Percentiles rank a stretch among this genome's conserved stretches.
Evolutionary conservation across 2,329 filamentous ascomycete genomes (phyloP).

Genomic region (Beauveria varroae): DNA sequence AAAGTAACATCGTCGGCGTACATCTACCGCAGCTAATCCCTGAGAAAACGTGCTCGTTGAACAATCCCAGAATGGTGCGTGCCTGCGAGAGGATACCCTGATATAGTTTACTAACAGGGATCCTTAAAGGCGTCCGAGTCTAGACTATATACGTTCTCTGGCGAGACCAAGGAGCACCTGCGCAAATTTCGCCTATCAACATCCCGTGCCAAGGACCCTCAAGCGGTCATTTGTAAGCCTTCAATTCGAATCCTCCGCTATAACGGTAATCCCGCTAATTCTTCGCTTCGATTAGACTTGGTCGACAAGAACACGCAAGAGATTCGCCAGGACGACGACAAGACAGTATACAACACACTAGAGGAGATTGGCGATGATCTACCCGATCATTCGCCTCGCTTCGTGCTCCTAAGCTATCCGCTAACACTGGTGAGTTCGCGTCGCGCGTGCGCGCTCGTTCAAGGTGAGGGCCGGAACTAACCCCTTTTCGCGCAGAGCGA

Average conservation of each 20-base stretch:
- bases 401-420: conserved; percentile 84
- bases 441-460: not conserved
- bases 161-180: conserved; percentile 80
- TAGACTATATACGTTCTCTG: conserved; percentile 85
- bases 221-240: conserved; percentile 87
- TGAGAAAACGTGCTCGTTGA: not conserved
- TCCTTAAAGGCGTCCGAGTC: conserved; percentile 59
- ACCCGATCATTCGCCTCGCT: conserved; percentile 85
- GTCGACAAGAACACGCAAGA: conserved; percentile 89
- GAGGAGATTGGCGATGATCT: conserved; percentile 80
- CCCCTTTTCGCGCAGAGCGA: conserved; percentile 49
- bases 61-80: not conserved
- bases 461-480: not conserved
- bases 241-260: not conserved
- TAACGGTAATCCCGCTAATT: not conserved
- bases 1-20: not conserved
- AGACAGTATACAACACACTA: conserved; percentile 71
- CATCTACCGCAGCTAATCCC: not conserved
- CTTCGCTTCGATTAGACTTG: conserved; percentile 51
- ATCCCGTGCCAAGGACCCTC: conserved; percentile 75
- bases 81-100: too few species aligned
- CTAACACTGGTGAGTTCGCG: conserved; percentile 62
- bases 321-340: conserved; percentile 74
- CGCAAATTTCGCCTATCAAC: conserved; percentile 92
- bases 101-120: not conserved